phyloP scores from a whole-genome alignment of 352 stramenopile species.

The Albugo candida region DNA sequence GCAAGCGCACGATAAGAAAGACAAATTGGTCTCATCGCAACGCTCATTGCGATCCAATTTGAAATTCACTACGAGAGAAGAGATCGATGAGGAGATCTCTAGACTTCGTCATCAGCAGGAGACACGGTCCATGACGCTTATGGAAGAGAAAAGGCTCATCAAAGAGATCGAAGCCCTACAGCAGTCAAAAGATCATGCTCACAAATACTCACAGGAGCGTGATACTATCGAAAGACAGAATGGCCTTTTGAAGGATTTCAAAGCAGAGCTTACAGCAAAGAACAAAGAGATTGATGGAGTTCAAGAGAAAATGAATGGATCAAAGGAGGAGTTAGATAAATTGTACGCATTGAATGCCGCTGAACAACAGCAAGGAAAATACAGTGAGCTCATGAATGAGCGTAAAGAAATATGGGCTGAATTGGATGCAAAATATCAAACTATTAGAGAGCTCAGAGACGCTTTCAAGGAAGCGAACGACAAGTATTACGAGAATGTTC shows the following conservation, averaged over 20 bases:
- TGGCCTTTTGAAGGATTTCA: constrained; percentile 58
- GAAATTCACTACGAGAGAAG: constrained; percentile 73
- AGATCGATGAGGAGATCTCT: constrained; percentile 85
- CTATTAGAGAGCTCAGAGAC: constrained; percentile 74
- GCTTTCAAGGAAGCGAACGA: constrained; percentile 87
- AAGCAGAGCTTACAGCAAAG: constrained; percentile 68
- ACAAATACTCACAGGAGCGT: constrained; percentile 65
- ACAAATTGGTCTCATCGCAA: constrained; percentile 49
- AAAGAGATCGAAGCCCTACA: constrained; percentile 91
- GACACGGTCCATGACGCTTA: constrained; percentile 90
- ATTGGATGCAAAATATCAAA: constrained; percentile 76
- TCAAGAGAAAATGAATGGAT: constrained; percentile 81
- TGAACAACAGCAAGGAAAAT: constrained; percentile 75
- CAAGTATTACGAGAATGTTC: constrained; percentile 85
- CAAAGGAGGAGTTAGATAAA: constrained; percentile 77
- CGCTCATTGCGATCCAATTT: constrained; percentile 37
- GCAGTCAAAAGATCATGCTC: constrained; percentile 76
- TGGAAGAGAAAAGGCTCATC: constrained; percentile 93
- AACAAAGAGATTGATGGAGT: constrained; percentile 89
- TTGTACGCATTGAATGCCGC: constrained; percentile 79
- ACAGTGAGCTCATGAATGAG: constrained; percentile 65
- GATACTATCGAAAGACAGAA: constrained; percentile 64
- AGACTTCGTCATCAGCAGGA: constrained; percentile 82
- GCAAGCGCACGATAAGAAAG: constrained; percentile 65
- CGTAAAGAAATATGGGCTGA: constrained; percentile 82